A percentile compares a stretch with the other conserved stretches of the same genome.
Evolutionary conservation across 768 basidiomycete species (phyloP).

Genomic region (Rhizopogon roseolus): DNA sequence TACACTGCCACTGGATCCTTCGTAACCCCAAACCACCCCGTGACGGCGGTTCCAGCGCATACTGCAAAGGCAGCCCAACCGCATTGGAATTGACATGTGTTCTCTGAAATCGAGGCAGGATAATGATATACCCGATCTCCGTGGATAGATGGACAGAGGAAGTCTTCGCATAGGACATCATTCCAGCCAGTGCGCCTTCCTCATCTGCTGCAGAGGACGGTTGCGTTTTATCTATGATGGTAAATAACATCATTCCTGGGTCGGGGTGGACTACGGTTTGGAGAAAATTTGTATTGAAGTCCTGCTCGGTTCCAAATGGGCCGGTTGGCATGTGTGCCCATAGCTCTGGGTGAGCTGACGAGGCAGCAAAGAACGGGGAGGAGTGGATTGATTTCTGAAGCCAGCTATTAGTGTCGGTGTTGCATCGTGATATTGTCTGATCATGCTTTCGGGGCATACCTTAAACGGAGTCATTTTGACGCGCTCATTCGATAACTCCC

Average conservation of each 20-base stretch:
- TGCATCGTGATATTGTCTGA: background rate
- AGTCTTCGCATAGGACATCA: constrained; percentile 28
- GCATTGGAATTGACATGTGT: constrained; percentile 39
- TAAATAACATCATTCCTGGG: constrained; percentile 23
- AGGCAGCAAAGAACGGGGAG: constrained; percentile 40
- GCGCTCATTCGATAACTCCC: constrained; percentile 39
- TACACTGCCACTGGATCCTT: constrained; percentile 40
- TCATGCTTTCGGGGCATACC: constrained; percentile 18
- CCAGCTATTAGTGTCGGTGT: background rate
- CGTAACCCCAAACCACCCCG: constrained; percentile 38
- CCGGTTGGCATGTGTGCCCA: constrained; percentile 46
- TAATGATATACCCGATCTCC: constrained; percentile 30
- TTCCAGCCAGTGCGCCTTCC: constrained; percentile 30
- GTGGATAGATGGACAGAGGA: constrained; percentile 13
- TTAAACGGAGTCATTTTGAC: constrained; percentile 45
- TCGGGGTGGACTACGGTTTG: background rate
- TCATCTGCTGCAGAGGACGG: constrained; percentile 21
- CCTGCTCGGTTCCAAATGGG: constrained; percentile 27
- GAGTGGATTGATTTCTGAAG: constrained; percentile 40
- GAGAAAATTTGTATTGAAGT: background rate
- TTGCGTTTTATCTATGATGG: constrained; percentile 35
- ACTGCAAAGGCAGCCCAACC: constrained; percentile 28
- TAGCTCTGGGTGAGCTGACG: constrained; percentile 29
- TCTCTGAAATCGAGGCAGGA: constrained; percentile 34
- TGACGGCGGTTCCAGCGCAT: constrained; percentile 23